Base-by-base conservation (phyloP, 805 yeast genomes). In the Myxozyma lipomycoides region DNA sequence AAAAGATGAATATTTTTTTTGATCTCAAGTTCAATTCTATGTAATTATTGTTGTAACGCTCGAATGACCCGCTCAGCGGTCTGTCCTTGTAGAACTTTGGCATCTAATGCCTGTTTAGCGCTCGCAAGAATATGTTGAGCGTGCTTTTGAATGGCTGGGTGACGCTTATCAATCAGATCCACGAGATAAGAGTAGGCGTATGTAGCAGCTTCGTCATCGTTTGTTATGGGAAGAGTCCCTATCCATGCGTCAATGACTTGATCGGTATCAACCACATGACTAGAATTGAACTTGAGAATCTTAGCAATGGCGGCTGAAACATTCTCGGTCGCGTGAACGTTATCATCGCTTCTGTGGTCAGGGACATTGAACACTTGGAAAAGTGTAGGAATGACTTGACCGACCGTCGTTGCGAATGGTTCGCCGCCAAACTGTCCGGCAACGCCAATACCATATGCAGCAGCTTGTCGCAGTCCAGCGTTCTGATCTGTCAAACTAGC, bases 141-240 rank as follows among this genome's bases (percentile, higher is more conserved):
- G 53, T 82, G 81, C 1, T 65, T 65, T 18, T 70, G 64, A 32
- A 86, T 78, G 3, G 77, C 71, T 6, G 83, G 77, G 55, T 87
- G 89, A 46, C 78, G 76, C 46, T 75, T 76, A 45, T 82, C 83
- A 38, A 89, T 83, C 62, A 90, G 72, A 54, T 83, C 84, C 6
- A 82, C 71, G 58, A 90, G 72, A 65, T 87, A 90, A 60, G 77
- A 74, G 70, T 88, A 93, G 18, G 87, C 81, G 67, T 77, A 87
- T 15, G 88, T 81, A 3, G 97, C 97, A 3, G 95, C 95, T 59
- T 86, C 93, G 38, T 81, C 84, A 66, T 93, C 97, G 60, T 81
- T 84, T 21, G 82, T 69, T 38, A 91, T 78, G 21, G 98, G 98
- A 59, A 93, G 77, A 9, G 87, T 76, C 55, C 77, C 76, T 46